phyloP scores from a whole-genome alignment of 306 rosid genomes.

The Oemleria cerasiformis region DNA sequence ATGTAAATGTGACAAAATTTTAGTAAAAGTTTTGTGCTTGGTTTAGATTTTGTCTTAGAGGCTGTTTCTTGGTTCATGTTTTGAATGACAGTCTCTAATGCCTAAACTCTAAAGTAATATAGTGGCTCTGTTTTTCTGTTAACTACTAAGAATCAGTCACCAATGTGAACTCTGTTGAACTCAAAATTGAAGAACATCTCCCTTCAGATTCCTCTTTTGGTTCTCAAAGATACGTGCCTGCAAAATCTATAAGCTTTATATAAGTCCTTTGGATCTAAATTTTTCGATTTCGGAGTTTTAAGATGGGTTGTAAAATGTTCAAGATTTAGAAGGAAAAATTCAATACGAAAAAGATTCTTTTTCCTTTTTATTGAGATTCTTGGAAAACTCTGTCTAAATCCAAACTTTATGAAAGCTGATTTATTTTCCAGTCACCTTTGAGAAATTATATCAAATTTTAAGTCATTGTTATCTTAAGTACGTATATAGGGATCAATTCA shows the following conservation, averaged over 20 bases:
- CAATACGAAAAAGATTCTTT: neutral
- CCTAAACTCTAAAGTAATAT: neutral
- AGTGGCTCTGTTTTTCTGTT: neutral
- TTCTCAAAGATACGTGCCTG: neutral
- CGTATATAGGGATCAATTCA: too few relatives aligned
- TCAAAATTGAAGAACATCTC: neutral
- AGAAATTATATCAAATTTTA: too few relatives aligned
- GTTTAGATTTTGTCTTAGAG: conserved; percentile 6
- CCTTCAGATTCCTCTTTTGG: neutral
- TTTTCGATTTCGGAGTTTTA: too few relatives aligned
- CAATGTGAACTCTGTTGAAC: neutral
- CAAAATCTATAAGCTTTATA: too few relatives aligned
- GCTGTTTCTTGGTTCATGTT: conserved; percentile 14
- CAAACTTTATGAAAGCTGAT: neutral
- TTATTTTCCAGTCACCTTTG: neutral
- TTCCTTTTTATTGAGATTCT: too few relatives aligned
- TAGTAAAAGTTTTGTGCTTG: conserved; percentile 10
- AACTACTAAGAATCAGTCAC: neutral
- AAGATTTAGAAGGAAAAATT: too few relatives aligned
- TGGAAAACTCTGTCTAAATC: neutral
- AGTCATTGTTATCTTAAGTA: too few relatives aligned
- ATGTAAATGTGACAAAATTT: too few relatives aligned
- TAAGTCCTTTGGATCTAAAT: too few relatives aligned
- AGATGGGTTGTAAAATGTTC: too few relatives aligned
- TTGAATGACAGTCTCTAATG: neutral